Conservation (phyloP, 2,329 filamentous ascomycete genomes). For the Arthroderma sp. region DNA sequence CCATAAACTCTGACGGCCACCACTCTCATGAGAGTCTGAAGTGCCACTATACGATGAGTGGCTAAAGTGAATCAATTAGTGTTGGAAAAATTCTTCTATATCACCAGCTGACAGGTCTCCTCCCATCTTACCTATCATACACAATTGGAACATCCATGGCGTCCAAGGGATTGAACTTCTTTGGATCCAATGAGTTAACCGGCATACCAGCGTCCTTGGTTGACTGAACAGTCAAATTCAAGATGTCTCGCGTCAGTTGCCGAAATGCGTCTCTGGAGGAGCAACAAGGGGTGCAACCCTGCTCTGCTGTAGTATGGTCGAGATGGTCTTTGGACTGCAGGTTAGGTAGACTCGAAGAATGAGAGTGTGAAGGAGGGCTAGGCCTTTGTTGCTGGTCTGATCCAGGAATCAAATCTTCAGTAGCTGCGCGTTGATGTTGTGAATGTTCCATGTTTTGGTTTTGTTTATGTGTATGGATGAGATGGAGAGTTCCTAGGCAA, state of each 20-base stretch:
- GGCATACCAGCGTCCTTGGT: conserved; percentile 5
- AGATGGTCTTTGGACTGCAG: background rate
- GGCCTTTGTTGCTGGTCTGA: background rate
- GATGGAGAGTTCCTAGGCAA: background rate
- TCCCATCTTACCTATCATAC: conserved; percentile 19
- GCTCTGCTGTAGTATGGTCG: background rate
- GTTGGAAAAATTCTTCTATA: background rate
- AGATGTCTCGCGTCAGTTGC: conserved; percentile 15
- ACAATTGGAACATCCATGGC: conserved; percentile 22
- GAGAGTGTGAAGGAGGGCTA: conserved; percentile 3
- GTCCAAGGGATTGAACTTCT: conserved; percentile 15
- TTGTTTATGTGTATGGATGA: background rate
- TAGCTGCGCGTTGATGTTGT: background rate
- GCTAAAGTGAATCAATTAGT: conserved; percentile 7
- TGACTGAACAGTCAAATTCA: conserved; percentile 12
- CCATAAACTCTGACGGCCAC: conserved; percentile 19
- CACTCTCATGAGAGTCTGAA: conserved; percentile 18
- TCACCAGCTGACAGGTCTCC: conserved; percentile 8
- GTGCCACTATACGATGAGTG: conserved; percentile 20
- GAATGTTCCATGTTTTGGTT: background rate
- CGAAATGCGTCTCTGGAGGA: conserved; percentile 11
- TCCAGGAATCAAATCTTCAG: background rate
- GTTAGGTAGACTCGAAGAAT: conserved; percentile 6
- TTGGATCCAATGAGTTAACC: conserved; percentile 10
- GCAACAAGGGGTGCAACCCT: conserved; percentile 7